A percentile compares a stretch with the other conserved stretches of the same genome.
These are phyloP conservation scores for Tetrahymena elliotti DNA, from an alignment of 73 alveolate genomes.

Conservation along the genomic window DNA sequence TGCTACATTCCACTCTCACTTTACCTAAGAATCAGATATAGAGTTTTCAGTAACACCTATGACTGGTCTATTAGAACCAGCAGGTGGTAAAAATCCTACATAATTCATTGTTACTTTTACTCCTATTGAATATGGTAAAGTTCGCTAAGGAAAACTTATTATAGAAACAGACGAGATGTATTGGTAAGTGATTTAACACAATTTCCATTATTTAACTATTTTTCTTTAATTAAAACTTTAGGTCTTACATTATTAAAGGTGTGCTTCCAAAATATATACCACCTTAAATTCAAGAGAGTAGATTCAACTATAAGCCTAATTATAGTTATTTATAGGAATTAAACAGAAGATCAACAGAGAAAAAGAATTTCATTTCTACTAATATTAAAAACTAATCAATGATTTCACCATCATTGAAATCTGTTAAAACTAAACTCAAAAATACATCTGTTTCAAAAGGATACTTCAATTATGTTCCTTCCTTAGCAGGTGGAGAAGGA, in stretches of 20 bases:
- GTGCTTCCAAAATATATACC: constrained; percentile 34
- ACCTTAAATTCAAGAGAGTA: constrained; percentile 18
- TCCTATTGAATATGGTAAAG: constrained; percentile 97
- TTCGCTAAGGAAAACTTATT: constrained; percentile 82
- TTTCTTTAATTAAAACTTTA: background rate
- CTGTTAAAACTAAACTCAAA: background rate
- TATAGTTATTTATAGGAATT: background rate
- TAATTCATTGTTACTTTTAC: constrained; percentile 86
- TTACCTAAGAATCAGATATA: constrained; percentile 90
- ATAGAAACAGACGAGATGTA: constrained; percentile 96
- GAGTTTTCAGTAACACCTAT: constrained; percentile 91
- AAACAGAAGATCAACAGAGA: background rate
- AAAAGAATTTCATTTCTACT: background rate
- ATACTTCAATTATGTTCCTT: background rate
- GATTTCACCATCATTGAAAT: background rate
- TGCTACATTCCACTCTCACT: constrained; percentile 91
- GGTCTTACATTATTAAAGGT: constrained; percentile 35
- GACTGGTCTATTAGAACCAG: constrained; percentile 88
- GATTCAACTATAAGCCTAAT: background rate
- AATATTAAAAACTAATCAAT: background rate
- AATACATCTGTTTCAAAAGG: background rate
- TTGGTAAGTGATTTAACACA: constrained; percentile 48
- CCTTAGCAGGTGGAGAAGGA: background rate
- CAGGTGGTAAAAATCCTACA: constrained; percentile 91
- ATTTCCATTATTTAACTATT: background rate